phyloP scores from a whole-genome alignment of 768 basidiomycete species.

The Ramaria rubella region DNA sequence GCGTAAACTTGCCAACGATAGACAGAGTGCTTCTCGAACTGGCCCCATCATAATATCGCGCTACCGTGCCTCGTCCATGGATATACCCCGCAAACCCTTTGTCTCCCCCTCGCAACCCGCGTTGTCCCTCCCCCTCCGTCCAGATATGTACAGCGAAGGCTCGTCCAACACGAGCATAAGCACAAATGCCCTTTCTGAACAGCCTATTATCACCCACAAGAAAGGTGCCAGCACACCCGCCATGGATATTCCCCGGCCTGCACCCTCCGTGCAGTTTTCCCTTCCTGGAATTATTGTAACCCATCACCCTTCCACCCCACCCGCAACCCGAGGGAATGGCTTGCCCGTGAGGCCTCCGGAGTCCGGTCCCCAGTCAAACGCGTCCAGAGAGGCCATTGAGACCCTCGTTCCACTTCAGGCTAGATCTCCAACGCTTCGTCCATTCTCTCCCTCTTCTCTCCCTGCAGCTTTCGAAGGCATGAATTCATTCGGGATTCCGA shows the following conservation, averaged over 20 bases:
- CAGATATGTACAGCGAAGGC: background rate
- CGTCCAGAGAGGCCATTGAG: too few relatives aligned
- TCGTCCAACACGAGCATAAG: background rate
- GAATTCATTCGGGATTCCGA: background rate
- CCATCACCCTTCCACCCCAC: background rate
- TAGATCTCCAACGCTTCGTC: background rate
- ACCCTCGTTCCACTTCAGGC: background rate
- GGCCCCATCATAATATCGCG: background rate
- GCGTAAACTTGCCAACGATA: background rate
- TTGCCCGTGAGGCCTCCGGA: background rate
- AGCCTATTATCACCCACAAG: background rate
- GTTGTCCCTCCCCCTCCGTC: background rate
- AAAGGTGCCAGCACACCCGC: background rate
- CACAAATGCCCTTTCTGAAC: background rate
- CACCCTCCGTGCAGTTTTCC: background rate
- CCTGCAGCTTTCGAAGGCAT: too few relatives aligned
- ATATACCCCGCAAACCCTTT: background rate
- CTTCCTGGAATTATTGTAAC: background rate
- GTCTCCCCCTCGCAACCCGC: background rate
- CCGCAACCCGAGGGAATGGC: too few relatives aligned
- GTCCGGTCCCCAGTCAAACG: background rate
- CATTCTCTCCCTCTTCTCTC: background rate
- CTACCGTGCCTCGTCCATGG: background rate
- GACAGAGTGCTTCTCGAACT: background rate
- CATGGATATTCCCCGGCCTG: background rate